Conservation (phyloP, 106 monocot genomes). For the Iris macrosiphon region DNA sequence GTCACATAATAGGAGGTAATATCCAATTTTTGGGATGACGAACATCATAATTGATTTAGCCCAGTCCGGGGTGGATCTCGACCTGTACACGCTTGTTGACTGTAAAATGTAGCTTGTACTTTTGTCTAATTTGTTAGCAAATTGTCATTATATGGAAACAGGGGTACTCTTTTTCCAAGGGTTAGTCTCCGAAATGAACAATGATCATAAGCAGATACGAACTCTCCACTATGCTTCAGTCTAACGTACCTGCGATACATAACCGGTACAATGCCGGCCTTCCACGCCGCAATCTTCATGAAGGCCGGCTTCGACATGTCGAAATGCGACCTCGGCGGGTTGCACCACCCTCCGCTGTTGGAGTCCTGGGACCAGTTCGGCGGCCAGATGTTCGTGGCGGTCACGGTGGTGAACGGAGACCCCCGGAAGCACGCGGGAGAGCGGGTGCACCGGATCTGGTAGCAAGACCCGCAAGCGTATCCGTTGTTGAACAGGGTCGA, state of each 20-base stretch:
- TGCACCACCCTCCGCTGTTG: conserved; percentile 93
- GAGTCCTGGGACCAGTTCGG: conserved; percentile 62
- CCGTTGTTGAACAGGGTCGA: conserved; percentile 59
- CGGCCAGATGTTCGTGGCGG: conserved; percentile 87
- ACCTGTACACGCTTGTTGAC: no score
- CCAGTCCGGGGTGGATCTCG: no score
- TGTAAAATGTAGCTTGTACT: no score
- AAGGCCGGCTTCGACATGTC: conserved; percentile 86
- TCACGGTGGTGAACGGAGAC: conserved; percentile 38
- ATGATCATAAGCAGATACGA: no score
- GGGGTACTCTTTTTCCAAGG: no score
- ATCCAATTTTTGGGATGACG: no score
- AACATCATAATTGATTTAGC: no score
- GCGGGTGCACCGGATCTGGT: conserved; percentile 49
- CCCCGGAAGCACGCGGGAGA: conserved; percentile 43
- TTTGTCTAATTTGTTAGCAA: no score
- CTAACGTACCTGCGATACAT: conserved; percentile 54
- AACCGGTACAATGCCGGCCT: conserved; percentile 77
- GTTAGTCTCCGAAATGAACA: no score
- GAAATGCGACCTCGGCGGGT: conserved; percentile 69
- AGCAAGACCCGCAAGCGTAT: conserved; percentile 56
- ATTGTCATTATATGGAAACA: no score
- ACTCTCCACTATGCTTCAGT: no score
- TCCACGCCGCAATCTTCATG: conserved; percentile 56
- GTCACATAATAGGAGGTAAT: no score